These are phyloP conservation scores for Plasmodium gonderi DNA, from an alignment of 169 alveolate genomes.

Conservation along the genomic window DNA sequence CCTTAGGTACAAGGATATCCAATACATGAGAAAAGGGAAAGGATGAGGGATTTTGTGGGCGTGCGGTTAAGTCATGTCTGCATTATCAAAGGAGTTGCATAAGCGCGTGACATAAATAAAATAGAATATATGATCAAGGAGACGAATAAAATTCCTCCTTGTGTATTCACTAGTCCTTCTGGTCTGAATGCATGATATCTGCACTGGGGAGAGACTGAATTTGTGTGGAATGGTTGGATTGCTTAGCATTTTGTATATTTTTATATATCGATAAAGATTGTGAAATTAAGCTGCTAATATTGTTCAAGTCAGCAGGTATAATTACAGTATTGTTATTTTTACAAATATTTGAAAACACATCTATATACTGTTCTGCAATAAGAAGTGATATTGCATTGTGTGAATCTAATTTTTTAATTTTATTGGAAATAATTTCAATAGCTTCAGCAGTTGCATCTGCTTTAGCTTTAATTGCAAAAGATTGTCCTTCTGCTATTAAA, in stretches of 20 bases:
- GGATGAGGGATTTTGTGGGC: no score
- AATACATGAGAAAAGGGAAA: no score
- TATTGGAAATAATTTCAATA: conserved; percentile 80
- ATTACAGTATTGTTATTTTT: conserved; percentile 86
- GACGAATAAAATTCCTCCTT: no score
- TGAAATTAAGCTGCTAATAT: conserved; percentile 81
- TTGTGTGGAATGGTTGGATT: background rate
- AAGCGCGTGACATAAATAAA: no score
- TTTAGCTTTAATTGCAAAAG: conserved; percentile 86
- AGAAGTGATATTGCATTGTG: conserved; percentile 85
- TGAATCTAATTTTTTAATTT: conserved; percentile 82
- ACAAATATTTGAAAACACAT: conserved; percentile 88
- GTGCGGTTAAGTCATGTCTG: no score
- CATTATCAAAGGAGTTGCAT: no score
- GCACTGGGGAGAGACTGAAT: background rate
- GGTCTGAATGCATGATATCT: conserved; percentile 4
- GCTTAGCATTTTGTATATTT: conserved; percentile 54
- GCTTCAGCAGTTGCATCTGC: conserved; percentile 91
- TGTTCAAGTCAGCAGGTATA: conserved; percentile 85
- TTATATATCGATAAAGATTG: conserved; percentile 84
- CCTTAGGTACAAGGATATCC: no score
- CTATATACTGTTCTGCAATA: conserved; percentile 88
- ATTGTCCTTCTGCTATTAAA: conserved; percentile 93
- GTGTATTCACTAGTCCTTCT: conserved; percentile 1
- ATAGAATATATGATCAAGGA: no score